Evolutionary conservation across 2,329 filamentous ascomycete species (phyloP).

Genomic region (Pseudogymnoascus sp.): DNA sequence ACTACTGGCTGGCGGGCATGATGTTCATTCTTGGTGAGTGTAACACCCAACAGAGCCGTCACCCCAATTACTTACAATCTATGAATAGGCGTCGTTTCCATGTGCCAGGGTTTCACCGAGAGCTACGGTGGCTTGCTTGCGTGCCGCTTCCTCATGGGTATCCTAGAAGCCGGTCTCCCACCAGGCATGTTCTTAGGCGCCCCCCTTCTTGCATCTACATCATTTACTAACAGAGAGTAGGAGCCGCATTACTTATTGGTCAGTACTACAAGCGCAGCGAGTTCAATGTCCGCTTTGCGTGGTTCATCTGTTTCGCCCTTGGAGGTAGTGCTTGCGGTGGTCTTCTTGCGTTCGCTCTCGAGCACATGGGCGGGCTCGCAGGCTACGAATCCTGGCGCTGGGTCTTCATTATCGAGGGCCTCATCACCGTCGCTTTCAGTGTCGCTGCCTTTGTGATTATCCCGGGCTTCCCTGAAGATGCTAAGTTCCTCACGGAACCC

Average conservation of each 20-base stretch:
- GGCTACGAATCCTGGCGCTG: constrained; percentile 36
- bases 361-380: constrained; percentile 32
- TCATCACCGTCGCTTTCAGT: constrained; percentile 11
- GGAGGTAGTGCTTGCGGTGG: constrained; percentile 34
- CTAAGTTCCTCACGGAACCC: constrained; percentile 11
- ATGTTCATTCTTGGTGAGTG: constrained; percentile 34
- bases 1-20: constrained; percentile 31
- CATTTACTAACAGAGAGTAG: constrained; percentile 7
- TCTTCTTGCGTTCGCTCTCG: constrained; percentile 35
- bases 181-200: constrained; percentile 20
- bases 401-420: constrained; percentile 35
- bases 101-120: constrained; percentile 34
- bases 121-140: constrained; percentile 29
- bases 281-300: constrained; percentile 23
- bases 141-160: constrained; percentile 23
- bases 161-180: constrained; percentile 21
- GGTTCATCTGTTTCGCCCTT: constrained; percentile 30
- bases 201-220: constrained; percentile 22
- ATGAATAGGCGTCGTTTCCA: constrained; percentile 31
- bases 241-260: not conserved
- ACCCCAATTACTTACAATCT: constrained; percentile 11
- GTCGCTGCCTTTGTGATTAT: constrained; percentile 8
- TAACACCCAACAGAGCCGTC: not conserved
- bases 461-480: constrained; percentile 13
- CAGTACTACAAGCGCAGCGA: constrained; percentile 22